These are phyloP conservation scores for Cryphonectria parasitica DNA, from an alignment of 2,329 filamentous ascomycete species.

Conservation along the genomic window DNA sequence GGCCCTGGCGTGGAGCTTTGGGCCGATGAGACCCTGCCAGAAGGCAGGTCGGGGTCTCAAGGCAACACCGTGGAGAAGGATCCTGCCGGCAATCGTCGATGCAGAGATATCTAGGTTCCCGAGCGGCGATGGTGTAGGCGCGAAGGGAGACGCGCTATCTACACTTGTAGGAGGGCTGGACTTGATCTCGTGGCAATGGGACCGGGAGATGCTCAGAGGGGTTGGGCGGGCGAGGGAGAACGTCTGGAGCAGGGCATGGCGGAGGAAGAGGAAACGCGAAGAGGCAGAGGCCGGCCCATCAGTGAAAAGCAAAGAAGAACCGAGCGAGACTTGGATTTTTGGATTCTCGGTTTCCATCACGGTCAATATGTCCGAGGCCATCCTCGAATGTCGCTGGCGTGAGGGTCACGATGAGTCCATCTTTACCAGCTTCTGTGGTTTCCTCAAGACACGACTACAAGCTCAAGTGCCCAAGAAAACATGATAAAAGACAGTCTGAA, in stretches of 20 bases:
- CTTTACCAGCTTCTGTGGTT: constrained; percentile 88
- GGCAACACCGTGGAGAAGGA: constrained; percentile 43
- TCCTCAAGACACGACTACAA: constrained; percentile 63
- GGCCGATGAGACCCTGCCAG: constrained; percentile 63
- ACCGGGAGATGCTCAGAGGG: constrained; percentile 55
- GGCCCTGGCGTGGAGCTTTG: constrained; percentile 89
- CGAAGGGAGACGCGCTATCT: constrained; percentile 43
- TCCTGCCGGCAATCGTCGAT: constrained; percentile 50
- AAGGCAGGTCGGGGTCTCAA: constrained; percentile 50
- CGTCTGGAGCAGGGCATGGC: constrained; percentile 78
- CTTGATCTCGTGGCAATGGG: constrained; percentile 67
- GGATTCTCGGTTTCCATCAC: constrained; percentile 62
- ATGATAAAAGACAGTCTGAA: neutral
- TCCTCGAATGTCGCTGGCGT: constrained; percentile 68
- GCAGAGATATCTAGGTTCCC: constrained; percentile 51
- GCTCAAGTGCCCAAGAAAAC: constrained; percentile 19
- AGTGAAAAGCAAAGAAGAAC: constrained; percentile 22
- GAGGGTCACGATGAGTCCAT: constrained; percentile 73
- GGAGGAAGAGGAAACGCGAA: constrained; percentile 58
- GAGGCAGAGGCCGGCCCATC: constrained; percentile 32
- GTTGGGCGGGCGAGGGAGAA: constrained; percentile 68
- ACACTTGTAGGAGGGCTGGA: constrained; percentile 59
- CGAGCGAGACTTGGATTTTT: constrained; percentile 49
- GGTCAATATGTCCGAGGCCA: constrained; percentile 45
- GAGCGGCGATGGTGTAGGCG: constrained; percentile 44